Evolutionary conservation across 768 basidiomycete species (phyloP).

Genomic region (Suillus spraguei): DNA sequence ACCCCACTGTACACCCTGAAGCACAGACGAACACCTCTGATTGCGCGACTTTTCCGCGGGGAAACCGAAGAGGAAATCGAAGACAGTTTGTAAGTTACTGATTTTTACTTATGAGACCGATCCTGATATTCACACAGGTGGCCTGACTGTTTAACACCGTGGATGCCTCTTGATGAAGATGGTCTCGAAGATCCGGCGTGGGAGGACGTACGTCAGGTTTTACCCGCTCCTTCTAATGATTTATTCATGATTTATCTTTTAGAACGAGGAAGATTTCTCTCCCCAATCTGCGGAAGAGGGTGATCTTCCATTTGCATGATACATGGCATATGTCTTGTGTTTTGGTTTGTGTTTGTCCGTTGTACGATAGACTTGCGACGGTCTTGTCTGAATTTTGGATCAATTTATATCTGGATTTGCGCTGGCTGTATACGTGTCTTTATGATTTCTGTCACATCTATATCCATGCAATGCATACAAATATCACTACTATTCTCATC

Average conservation of each 20-base stretch:
- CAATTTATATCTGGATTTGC: background rate
- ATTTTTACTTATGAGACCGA: background rate
- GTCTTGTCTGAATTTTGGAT: background rate
- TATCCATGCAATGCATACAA: background rate
- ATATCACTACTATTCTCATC: background rate
- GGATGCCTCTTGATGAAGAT: constrained; percentile 30
- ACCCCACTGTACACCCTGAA: constrained; percentile 33
- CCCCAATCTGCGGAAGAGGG: background rate
- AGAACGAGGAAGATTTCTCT: background rate
- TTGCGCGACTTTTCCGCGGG: constrained; percentile 17
- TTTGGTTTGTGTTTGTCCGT: background rate
- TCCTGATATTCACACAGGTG: constrained; percentile 21
- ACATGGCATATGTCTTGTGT: background rate
- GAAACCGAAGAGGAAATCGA: constrained; percentile 6
- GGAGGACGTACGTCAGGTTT: background rate
- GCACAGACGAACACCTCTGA: constrained; percentile 6
- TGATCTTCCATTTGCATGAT: background rate
- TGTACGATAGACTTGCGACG: background rate
- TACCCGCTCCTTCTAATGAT: background rate
- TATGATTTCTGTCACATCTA: background rate
- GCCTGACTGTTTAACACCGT: constrained; percentile 21
- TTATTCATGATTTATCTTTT: background rate
- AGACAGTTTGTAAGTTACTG: constrained; percentile 21
- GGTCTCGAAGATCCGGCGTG: constrained; percentile 22
- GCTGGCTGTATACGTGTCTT: constrained; percentile 1